Percentiles rank a stretch among this genome's conserved stretches.
Evolutionary conservation across 495 filamentous ascomycete genomes (phyloP).

Genomic region (Elasticomyces elasticus): DNA sequence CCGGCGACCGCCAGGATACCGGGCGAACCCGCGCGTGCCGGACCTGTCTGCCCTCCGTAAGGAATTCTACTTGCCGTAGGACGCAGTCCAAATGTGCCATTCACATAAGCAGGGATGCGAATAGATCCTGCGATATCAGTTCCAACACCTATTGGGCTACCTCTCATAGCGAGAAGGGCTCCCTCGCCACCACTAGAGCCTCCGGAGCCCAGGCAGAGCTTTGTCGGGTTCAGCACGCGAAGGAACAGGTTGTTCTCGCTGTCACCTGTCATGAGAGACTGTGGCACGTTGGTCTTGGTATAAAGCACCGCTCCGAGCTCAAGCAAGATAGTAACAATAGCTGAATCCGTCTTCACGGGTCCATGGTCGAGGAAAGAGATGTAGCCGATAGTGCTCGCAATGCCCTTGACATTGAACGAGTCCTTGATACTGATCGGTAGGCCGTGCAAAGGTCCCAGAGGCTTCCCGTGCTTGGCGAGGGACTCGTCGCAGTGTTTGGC

Average conservation of each 20-base stretch:
- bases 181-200: conserved; percentile 54
- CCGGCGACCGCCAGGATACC: conserved; percentile 12
- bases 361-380: conserved; percentile 23
- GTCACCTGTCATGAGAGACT: conserved; percentile 45
- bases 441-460: conserved; percentile 34
- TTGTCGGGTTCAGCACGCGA: conserved; percentile 25
- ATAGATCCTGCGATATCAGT: conserved; percentile 31
- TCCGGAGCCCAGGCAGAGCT: conserved; percentile 48
- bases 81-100: conserved; percentile 27
- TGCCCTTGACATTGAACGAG: conserved; percentile 25
- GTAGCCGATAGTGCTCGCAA: conserved; percentile 23
- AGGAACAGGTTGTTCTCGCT: conserved; percentile 25
- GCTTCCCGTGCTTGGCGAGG: conserved; percentile 24
- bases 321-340: conserved; percentile 30
- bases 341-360: conserved; percentile 5
- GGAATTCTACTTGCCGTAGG: conserved; percentile 27
- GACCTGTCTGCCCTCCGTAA: conserved; percentile 7
- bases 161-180: conserved; percentile 38
- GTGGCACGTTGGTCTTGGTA: conserved; percentile 47
- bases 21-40: conserved; percentile 1
- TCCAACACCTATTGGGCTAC: conserved; percentile 32
- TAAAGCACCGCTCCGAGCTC: conserved; percentile 43
- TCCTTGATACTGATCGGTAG: conserved; percentile 39
- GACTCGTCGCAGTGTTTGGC: conserved; percentile 30
- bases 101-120: conserved; percentile 30